Evolutionary conservation across 805 yeast genomes (phyloP).

Genomic region (Ogataea nakhonphanomensis): DNA sequence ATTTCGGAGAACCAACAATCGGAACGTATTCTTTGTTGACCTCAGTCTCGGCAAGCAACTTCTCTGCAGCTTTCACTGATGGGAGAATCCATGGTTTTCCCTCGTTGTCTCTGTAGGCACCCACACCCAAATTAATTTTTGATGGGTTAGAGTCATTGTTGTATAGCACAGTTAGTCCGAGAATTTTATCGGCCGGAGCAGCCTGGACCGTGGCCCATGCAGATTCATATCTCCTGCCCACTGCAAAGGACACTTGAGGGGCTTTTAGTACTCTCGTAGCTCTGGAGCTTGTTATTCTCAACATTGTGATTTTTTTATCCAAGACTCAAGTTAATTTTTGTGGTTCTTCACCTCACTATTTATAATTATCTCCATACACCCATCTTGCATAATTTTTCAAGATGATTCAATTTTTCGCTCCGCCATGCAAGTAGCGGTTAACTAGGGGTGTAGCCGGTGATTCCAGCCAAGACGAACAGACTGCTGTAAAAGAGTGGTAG

Average conservation of each 20-base stretch:
- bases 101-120: conserved; percentile 87
- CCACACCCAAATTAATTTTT: conserved; percentile 68
- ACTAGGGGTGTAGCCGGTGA: conserved; percentile 1
- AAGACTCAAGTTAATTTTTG: not conserved
- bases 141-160: conserved; percentile 57
- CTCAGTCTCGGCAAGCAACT: conserved; percentile 41
- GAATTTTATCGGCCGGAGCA: conserved; percentile 85
- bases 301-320: conserved; percentile 12
- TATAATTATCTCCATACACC: conserved; percentile 10
- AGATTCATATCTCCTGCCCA: conserved; percentile 24
- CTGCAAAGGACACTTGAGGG: conserved; percentile 4
- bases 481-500: too few relatives aligned
- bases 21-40: conserved; percentile 83
- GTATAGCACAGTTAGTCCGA: conserved; percentile 75
- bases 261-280: conserved; percentile 6
- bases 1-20: conserved; percentile 73
- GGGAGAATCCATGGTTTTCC: conserved; percentile 92
- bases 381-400: conserved; percentile 9
- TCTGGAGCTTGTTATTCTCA: conserved; percentile 17
- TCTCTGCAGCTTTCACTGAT: conserved; percentile 65
- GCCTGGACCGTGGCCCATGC: conserved; percentile 29
- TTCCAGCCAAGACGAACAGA: not conserved
- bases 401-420: conserved; percentile 11
- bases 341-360: conserved; percentile 1
- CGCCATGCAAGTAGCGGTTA: conserved; percentile 9